Conservation (phyloP, 805 yeast species). For the Cyberlindnera suaveolens region DNA sequence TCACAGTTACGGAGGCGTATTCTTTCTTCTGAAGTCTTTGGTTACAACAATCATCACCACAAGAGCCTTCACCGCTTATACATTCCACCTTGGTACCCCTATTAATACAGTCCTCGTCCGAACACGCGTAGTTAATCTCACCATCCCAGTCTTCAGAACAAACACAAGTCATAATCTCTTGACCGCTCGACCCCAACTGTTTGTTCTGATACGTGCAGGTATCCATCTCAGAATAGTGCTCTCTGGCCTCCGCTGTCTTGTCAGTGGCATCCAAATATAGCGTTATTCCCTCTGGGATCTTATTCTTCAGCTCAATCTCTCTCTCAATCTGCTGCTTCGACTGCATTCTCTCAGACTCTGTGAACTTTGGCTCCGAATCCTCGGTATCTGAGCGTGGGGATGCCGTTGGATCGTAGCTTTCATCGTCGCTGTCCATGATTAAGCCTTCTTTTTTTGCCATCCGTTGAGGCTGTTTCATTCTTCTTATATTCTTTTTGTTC, state of each 20-base stretch:
- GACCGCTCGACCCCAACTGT: constrained; percentile 59
- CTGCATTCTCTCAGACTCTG: constrained; percentile 15
- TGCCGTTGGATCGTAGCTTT: constrained; percentile 15
- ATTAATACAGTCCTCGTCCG: constrained; percentile 85
- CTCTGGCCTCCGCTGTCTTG: constrained; percentile 63
- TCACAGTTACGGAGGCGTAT: constrained; percentile 74
- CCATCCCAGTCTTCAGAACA: constrained; percentile 52
- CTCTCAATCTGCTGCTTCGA: constrained; percentile 14
- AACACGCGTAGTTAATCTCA: constrained; percentile 61
- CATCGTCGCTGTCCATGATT: constrained; percentile 9
- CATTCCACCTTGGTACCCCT: constrained; percentile 91
- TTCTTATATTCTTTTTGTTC: too few relatives aligned
- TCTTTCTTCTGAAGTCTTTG: constrained; percentile 79
- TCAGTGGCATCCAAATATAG: constrained; percentile 36
- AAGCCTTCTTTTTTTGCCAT: not conserved
- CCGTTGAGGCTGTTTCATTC: too few relatives aligned
- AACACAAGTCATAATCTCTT: constrained; percentile 86
- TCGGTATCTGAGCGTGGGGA: not conserved
- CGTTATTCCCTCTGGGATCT: constrained; percentile 15
- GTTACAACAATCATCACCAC: constrained; percentile 78
- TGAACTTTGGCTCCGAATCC: constrained; percentile 12
- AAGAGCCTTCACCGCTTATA: constrained; percentile 55
- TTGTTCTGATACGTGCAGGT: constrained; percentile 60
- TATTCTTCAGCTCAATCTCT: constrained; percentile 13
- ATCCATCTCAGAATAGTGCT: constrained; percentile 47